Evolutionary conservation across 2,329 filamentous ascomycete genomes (phyloP).

Genomic region (Fusarium sp.): DNA sequence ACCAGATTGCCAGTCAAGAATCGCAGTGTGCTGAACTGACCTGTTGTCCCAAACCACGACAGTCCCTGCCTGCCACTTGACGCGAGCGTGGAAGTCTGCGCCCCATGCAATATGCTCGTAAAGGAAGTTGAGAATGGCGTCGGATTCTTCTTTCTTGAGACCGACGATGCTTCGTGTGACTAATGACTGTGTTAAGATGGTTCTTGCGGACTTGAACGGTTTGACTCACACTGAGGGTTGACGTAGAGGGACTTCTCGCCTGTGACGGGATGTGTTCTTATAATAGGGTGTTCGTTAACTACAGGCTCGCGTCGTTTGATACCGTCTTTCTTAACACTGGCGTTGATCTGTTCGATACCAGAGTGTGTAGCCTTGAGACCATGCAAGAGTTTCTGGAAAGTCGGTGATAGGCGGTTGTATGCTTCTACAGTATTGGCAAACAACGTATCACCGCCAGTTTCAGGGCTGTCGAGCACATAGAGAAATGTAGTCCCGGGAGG

Average conservation of each 20-base stretch:
- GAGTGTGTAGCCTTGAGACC: conserved; percentile 86
- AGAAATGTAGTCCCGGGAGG: conserved; percentile 92
- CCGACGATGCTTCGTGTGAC: conserved; percentile 86
- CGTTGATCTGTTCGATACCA: conserved; percentile 82
- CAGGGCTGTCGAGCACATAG: conserved; percentile 86
- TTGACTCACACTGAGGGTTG: conserved; percentile 80
- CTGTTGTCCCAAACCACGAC: conserved; percentile 92
- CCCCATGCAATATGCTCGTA: conserved; percentile 66
- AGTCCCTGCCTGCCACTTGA: conserved; percentile 84
- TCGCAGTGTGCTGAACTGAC: conserved; percentile 81
- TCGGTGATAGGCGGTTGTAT: conserved; percentile 83
- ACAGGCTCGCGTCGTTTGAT: conserved; percentile 83
- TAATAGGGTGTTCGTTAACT: conserved; percentile 79
- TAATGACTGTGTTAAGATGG: conserved; percentile 49
- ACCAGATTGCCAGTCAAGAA: conserved; percentile 85
- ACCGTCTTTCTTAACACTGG: conserved; percentile 74
- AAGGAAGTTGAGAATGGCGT: conserved; percentile 79
- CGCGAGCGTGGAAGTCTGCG: conserved; percentile 77
- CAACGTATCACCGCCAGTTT: conserved; percentile 85
- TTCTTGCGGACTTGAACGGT: rapidly evolving
- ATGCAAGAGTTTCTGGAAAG: conserved; percentile 83
- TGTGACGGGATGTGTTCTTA: conserved; percentile 84
- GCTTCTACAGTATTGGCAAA: conserved; percentile 85
- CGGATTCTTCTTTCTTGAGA: conserved; percentile 88
- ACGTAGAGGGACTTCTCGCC: conserved; percentile 88